A percentile compares a stretch with the other conserved stretches of the same genome.
phyloP scores from a whole-genome alignment of 139 green algal species.

The Chlamydomonas asymmetrica region DNA sequence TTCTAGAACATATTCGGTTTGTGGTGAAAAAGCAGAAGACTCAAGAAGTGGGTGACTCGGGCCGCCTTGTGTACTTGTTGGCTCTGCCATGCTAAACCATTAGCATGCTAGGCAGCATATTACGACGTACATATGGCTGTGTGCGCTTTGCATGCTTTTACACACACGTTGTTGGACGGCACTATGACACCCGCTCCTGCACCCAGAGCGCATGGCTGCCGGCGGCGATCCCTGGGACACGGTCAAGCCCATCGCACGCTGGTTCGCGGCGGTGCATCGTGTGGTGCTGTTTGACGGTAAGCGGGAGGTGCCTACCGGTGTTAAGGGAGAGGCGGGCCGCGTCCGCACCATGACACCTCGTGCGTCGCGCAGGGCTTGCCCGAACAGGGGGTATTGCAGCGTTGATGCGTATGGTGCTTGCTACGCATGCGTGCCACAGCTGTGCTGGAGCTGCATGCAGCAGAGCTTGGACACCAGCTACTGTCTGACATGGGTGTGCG shows the following conservation, averaged over 20 bases:
- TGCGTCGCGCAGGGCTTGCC: neutral
- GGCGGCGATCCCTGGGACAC: slow-evolving; percentile 46
- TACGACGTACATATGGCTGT: too few relatives aligned
- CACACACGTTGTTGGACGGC: neutral
- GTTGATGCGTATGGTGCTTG: neutral
- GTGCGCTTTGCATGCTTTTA: neutral
- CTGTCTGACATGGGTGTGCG: too few relatives aligned
- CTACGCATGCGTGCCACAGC: neutral
- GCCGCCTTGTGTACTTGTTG: neutral
- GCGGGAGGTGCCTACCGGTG: too few relatives aligned
- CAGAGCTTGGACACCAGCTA: neutral
- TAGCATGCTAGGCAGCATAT: too few relatives aligned
- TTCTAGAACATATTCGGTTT: neutral
- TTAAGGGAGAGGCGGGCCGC: neutral
- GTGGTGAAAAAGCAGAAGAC: neutral
- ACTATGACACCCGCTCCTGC: too few relatives aligned
- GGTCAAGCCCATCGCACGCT: slow-evolving; percentile 38
- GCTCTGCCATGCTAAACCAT: neutral
- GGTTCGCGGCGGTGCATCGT: slow-evolving; percentile 27
- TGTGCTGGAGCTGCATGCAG: neutral
- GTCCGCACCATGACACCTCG: neutral
- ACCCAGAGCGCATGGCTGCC: slow-evolving; percentile 12
- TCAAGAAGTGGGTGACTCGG: neutral
- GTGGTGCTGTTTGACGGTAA: slow-evolving; percentile 30
- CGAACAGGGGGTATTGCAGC: neutral